Conservation (phyloP, 2,329 filamentous ascomycete genomes). For the Fusarium sp. region DNA sequence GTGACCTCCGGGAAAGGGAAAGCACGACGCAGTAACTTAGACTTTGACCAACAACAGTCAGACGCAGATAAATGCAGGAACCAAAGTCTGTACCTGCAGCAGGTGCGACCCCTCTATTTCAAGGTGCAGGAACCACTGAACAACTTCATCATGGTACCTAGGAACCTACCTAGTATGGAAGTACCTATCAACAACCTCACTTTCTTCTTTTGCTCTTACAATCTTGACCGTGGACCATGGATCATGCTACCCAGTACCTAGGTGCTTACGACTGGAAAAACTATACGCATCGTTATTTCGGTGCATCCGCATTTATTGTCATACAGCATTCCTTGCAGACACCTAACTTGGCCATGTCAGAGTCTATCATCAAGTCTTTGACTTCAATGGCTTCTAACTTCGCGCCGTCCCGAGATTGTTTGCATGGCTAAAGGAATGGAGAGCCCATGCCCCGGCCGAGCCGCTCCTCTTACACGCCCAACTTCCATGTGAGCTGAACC, state of each 20-base stretch:
- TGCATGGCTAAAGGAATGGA: slow-evolving; percentile 1
- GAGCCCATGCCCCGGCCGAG: not conserved
- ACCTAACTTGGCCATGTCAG: slow-evolving; percentile 10
- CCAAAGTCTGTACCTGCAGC: slow-evolving; percentile 10
- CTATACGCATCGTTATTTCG: not conserved
- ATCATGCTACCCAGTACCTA: not conserved
- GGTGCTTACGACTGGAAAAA: not conserved
- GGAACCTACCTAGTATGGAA: not conserved
- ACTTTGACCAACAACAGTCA: not conserved
- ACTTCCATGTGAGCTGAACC: not conserved
- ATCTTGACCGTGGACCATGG: not conserved
- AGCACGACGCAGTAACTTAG: slow-evolving; percentile 1
- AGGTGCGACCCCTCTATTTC: not conserved
- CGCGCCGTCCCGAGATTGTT: slow-evolving; percentile 17
- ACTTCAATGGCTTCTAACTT: slow-evolving; percentile 28
- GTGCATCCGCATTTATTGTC: slow-evolving; percentile 8
- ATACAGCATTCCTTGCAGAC: slow-evolving; percentile 26
- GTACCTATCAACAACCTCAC: not conserved
- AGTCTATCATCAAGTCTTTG: slow-evolving; percentile 1
- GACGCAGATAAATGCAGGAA: slow-evolving; percentile 21
- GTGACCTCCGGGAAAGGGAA: slow-evolving; percentile 26
- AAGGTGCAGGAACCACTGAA: not conserved
- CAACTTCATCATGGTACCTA: not conserved
- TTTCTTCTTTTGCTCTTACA: not conserved
- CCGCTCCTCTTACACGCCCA: not conserved